Conservation (phyloP, 2,329 filamentous ascomycete genomes). For the Curvularia hawaiiensis region DNA sequence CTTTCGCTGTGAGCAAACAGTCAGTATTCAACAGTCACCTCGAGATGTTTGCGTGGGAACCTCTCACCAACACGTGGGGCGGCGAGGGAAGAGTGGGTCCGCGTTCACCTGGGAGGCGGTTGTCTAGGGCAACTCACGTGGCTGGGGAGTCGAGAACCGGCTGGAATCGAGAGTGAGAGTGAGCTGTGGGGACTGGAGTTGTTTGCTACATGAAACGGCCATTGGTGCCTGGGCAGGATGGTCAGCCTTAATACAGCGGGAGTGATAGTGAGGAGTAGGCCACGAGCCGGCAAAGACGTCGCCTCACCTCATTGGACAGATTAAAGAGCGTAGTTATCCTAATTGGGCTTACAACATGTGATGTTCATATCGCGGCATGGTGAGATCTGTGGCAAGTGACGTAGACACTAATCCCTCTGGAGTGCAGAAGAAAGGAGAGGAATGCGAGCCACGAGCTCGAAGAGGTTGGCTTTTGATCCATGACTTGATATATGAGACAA, state of each 20-base stretch:
- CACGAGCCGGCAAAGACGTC: not conserved
- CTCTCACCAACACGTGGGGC: not conserved
- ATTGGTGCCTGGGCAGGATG: not conserved
- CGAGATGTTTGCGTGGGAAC: not conserved
- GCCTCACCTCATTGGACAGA: not conserved
- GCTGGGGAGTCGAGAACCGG: too few species aligned
- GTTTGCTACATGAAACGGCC: not conserved
- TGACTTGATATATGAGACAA: constrained; percentile 10
- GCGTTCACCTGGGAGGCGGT: not conserved
- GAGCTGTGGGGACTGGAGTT: not conserved
- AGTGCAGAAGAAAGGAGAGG: not conserved
- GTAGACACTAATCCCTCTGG: not conserved
- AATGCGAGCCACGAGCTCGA: not conserved
- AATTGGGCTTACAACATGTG: not conserved
- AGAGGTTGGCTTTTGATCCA: not conserved
- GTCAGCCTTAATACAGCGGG: not conserved
- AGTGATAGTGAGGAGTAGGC: not conserved
- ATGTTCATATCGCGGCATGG: not conserved
- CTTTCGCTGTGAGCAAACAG: not conserved
- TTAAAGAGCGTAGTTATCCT: not conserved
- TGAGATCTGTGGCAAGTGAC: not conserved
- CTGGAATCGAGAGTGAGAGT: not conserved
- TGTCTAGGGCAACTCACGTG: not conserved
- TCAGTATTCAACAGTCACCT: not conserved
- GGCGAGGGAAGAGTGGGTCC: not conserved